Conservation (phyloP, 805 yeast species). For the Ogataea dorogensis region DNA sequence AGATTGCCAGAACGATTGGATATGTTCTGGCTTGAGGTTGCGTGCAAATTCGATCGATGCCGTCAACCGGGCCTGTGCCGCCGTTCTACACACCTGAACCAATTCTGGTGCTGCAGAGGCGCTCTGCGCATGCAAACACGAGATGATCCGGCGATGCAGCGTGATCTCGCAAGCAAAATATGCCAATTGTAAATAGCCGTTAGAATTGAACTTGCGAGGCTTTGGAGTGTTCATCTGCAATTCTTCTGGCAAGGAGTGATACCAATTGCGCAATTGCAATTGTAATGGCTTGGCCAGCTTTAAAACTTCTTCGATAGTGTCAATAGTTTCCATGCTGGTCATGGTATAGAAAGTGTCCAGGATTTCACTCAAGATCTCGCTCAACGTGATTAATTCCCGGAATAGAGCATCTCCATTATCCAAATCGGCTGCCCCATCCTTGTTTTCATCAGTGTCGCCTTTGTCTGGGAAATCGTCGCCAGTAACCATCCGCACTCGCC, state of each 20-base stretch:
- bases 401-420: conserved; percentile 69
- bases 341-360: conserved; percentile 70
- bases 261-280: conserved; percentile 69
- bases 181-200: conserved; percentile 77
- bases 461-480: conserved; percentile 80
- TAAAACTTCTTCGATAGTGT: conserved; percentile 64
- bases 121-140: conserved; percentile 42
- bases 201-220: conserved; percentile 64
- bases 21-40: conserved; percentile 75
- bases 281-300: conserved; percentile 80
- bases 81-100: conserved; percentile 70
- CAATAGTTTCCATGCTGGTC: conserved; percentile 55
- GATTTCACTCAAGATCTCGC: conserved; percentile 69
- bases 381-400: conserved; percentile 62
- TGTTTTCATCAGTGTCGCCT: conserved; percentile 31
- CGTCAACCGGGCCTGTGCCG: conserved; percentile 76
- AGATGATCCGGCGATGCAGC: conserved; percentile 73
- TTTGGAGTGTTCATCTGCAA: conserved; percentile 61
- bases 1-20: conserved; percentile 88
- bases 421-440: conserved; percentile 64
- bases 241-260: conserved; percentile 64
- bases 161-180: conserved; percentile 90
- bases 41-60: conserved; percentile 82
- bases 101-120: conserved; percentile 49
- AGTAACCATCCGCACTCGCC: conserved; percentile 70